A percentile compares a stretch with the other conserved stretches of the same genome.
Evolutionary conservation across 2,329 filamentous ascomycete genomes (phyloP).

Genomic region (Phialophora chinensis): DNA sequence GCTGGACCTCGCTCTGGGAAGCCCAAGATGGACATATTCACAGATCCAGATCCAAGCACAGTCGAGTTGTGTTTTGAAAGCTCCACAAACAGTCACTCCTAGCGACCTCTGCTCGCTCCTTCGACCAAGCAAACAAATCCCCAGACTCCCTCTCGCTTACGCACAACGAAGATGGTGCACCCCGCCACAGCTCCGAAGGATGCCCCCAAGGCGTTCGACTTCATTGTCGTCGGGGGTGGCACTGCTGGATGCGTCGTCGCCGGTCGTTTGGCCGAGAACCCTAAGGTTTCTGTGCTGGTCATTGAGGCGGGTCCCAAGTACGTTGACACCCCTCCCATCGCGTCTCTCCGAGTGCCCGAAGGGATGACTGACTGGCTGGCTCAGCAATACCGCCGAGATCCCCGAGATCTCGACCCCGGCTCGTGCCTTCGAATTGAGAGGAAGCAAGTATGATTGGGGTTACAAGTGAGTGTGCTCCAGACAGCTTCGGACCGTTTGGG

Average conservation of each 20-base stretch:
- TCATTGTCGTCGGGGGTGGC: constrained; percentile 46
- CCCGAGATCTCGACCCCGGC: too few species aligned
- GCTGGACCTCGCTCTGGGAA: background rate
- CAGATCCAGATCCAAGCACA: background rate
- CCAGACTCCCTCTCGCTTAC: background rate
- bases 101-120: background rate
- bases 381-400: too few species aligned
- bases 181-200: constrained; percentile 15
- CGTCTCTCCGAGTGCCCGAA: constrained; percentile 37
- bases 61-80: background rate
- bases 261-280: constrained; percentile 59
- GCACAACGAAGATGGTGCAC: constrained; percentile 10
- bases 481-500: too few species aligned
- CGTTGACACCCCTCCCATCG: background rate
- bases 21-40: background rate
- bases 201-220: constrained; percentile 37
- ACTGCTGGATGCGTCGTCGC: constrained; percentile 59
- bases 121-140: background rate
- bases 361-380: too few species aligned
- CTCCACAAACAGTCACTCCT: background rate
- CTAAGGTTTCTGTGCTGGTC: constrained; percentile 52
- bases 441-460: too few species aligned
- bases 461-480: too few species aligned
- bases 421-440: too few species aligned
- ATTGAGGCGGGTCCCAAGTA: constrained; percentile 47